Percentiles rank a stretch among this genome's conserved stretches.
phyloP scores from a whole-genome alignment of 1,139 yeast genomes.

The Scheffersomyces stambukii region DNA sequence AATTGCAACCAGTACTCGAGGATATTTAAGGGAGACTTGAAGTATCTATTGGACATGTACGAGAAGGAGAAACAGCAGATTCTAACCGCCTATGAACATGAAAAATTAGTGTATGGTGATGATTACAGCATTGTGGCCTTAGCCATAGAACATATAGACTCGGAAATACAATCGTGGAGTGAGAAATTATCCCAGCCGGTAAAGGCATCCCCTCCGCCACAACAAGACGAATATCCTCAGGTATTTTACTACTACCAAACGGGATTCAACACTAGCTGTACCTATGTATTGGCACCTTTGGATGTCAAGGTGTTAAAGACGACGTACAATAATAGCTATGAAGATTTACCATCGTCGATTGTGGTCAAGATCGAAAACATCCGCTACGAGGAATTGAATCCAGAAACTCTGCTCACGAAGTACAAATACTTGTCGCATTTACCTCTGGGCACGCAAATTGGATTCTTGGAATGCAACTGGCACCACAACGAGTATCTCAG shows the following conservation, averaged over 20 bases:
- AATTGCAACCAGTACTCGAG: conserved; percentile 33
- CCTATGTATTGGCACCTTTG: conserved; percentile 68
- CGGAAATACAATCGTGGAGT: conserved; percentile 37
- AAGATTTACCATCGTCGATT: conserved; percentile 62
- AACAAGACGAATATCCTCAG: too few relatives aligned
- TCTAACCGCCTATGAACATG: conserved; percentile 46
- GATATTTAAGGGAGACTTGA: conserved; percentile 59
- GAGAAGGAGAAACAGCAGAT: conserved; percentile 54
- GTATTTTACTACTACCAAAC: conserved; percentile 56
- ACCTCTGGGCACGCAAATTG: conserved; percentile 82
- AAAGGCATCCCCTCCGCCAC: not conserved
- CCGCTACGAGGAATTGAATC: conserved; percentile 54
- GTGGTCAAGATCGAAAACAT: conserved; percentile 67
- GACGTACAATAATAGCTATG: conserved; percentile 57
- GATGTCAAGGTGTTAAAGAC: conserved; percentile 71
- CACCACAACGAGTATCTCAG: conserved; percentile 35
- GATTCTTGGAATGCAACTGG: conserved; percentile 89
- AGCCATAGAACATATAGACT: conserved; percentile 56
- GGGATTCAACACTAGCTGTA: conserved; percentile 60
- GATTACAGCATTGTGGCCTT: conserved; percentile 51
- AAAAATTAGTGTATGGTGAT: conserved; percentile 52
- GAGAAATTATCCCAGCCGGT: conserved; percentile 9
- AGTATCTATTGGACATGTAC: conserved; percentile 50
- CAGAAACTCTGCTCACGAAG: conserved; percentile 51
- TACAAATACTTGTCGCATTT: conserved; percentile 75